Conservation (phyloP, 441 rosid genomes). For the Aquilaria agallochum region DNA sequence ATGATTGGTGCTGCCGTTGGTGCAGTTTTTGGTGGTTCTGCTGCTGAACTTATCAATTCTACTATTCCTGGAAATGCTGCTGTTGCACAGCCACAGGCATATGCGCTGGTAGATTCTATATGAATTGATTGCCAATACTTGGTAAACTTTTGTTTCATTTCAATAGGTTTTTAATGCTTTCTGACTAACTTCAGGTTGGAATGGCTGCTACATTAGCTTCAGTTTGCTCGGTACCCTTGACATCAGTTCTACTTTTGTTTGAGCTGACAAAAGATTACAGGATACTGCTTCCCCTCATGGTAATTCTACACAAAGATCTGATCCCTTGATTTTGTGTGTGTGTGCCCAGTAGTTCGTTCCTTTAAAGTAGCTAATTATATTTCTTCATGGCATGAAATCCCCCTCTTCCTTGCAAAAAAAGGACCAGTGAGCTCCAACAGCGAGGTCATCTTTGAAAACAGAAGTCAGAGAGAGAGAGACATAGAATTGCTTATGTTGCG, state of each 20-base stretch:
- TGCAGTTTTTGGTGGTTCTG: conserved; percentile 96
- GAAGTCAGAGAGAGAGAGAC: no score
- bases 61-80: conserved; percentile 97
- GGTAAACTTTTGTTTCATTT: conserved; percentile 2
- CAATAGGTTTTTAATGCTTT: conserved; percentile 11
- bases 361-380: no score
- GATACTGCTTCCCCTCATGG: conserved; percentile 97
- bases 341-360: no score
- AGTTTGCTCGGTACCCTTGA: conserved; percentile 96
- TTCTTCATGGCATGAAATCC: no score
- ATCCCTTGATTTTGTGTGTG: no score
- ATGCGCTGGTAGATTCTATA: conserved; percentile 68
- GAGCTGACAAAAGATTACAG: conserved; percentile 96
- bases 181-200: conserved; percentile 64
- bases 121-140: conserved; percentile 2
- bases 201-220: conserved; percentile 99
- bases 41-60: conserved; percentile 80
- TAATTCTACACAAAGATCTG: conserved; percentile 23
- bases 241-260: conserved; percentile 84
- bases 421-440: no score
- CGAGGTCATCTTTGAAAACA: no score
- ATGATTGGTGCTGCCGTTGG: conserved; percentile 99
- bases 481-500: no score
- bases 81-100: conserved; percentile 97
- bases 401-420: no score